Base-by-base conservation (phyloP, 768 basidiomycete species). In the Fomitopsis serialis region DNA sequence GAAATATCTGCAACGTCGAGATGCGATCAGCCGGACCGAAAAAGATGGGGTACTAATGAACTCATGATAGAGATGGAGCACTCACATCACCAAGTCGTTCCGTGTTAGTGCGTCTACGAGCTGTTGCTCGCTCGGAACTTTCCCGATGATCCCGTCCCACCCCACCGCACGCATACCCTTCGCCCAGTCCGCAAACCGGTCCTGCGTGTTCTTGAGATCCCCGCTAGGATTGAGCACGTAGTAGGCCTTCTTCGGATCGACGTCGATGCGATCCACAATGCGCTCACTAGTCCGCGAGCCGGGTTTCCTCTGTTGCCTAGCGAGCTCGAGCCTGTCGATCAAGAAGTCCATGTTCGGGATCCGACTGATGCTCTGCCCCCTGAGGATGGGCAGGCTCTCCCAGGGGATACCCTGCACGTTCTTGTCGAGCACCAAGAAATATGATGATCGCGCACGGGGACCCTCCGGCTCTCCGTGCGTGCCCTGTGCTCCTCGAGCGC, bases 181-280 rank as follows among this genome's bases (percentile, higher is more conserved):
- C 15, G 89, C 70, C 92, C 90, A 96, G n/a, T 73, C 71, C 54
- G 78, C 76, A 70, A 98, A 98, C 24, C 87, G 79, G 7, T 76
- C 79, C 70, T 98, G 87, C 0, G 96, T 98, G 48, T 81, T 80
- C 53, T 75, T 75, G 29, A 98, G 78, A 69, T 99, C 97, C 1
- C 92, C 92, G 53, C 90, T 90, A 0, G 96, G 94, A 62, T 99
- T 98, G 53, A 98, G 75, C 32, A 98, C 77, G 66, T 84, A 97
- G 64, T 83, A 93, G 24, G 87, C 80, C 52, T 82, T 88, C 25
- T 75, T 70, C 6, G 84, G 76, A 63, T 97, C 78, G 35, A 96
- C 75, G 2, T 66, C 60, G 0, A 79, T 77, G 17, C 80, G 78
- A 56, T 79, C 81, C 13, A 73, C 62, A 17, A 54, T 43, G 17